Base-by-base conservation (phyloP, 1,284 basidiomycete genomes). In the Mycena citricolor region DNA sequence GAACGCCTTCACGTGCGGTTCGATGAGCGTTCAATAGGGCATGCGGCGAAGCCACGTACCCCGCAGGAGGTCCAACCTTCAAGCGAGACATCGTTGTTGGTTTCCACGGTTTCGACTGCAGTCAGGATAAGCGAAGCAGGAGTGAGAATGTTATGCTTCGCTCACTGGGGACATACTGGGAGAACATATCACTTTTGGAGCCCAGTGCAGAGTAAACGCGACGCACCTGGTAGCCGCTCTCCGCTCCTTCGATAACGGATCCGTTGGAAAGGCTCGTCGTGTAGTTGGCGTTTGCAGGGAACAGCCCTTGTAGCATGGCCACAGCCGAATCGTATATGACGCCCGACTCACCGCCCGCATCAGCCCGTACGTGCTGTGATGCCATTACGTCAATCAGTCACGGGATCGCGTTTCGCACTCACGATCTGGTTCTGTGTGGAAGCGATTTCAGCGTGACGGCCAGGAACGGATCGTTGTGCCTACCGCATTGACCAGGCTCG, bases 301-400 rank as follows among this genome's bases (percentile, higher is more conserved):
- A 86, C 23, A 88, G 58, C 13, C 84, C 86, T 60, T 90, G 88
- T n/a, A 86, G 64, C 38, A 86, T 63, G 4, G 84, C 81, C 14
- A 78, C 70, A 8, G 82, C 79, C 4, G 83, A 84, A 46, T 72
- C 66, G 49, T 85, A 78, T 30, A 90, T 84, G 10, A 88, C 81
- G 32, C 77, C 75, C 21, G 79, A 81, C 64, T 92, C 90, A 16
- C 81, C 86, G 22, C 86, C 89, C 30, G 79, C 80, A 63, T 91
- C 87, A 14, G 86, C 86, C 17, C 75, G 74, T 47, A 84, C 74
- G 48, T 72, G 69, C 51, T 42, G 75, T n/a, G 63, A 37, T 58
- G 52, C 22, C 34, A 51, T 17, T 52, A 54, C 25, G n/a, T n/a
- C n/a, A 64, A 30, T 36, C 21, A 22, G 23, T n/a, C 17, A 22